A percentile compares a stretch with the other conserved stretches of the same genome.
phyloP scores from a whole-genome alignment of 1,139 yeast genomes.

The Geotrichum siamense region DNA sequence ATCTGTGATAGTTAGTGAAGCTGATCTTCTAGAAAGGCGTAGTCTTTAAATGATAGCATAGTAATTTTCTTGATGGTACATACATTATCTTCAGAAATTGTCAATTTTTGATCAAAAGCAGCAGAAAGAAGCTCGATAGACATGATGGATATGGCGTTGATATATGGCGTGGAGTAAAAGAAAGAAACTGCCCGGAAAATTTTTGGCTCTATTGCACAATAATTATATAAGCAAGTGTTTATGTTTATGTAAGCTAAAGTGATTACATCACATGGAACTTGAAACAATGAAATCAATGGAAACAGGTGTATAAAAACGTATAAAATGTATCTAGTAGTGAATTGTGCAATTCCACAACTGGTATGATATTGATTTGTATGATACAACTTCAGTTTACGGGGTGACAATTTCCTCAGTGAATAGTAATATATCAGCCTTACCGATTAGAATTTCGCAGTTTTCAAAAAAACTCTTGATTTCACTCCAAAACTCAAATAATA shows the following conservation, averaged over 20 bases:
- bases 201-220: background rate
- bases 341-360: too few species aligned
- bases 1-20: constrained; percentile 4
- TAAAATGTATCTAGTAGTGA: too few species aligned
- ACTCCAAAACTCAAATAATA: too few species aligned
- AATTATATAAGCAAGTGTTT: too few species aligned
- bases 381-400: background rate
- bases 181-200: background rate
- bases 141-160: constrained; percentile 6
- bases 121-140: constrained; percentile 26
- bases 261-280: too few species aligned
- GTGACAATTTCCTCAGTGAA: too few species aligned
- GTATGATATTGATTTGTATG: background rate
- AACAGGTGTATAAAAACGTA: too few species aligned
- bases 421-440: too few species aligned
- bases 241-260: too few species aligned
- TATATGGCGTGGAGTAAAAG: background rate
- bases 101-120: constrained; percentile 26
- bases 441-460: too few species aligned
- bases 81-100: constrained; percentile 22
- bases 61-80: background rate
- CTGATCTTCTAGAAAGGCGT: background rate
- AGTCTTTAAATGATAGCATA: constrained; percentile 1
- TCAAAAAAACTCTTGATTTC: too few species aligned
- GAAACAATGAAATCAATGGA: too few species aligned